phyloP scores from a whole-genome alignment of 129 eudicot genomes.

The Solidago caesia region DNA sequence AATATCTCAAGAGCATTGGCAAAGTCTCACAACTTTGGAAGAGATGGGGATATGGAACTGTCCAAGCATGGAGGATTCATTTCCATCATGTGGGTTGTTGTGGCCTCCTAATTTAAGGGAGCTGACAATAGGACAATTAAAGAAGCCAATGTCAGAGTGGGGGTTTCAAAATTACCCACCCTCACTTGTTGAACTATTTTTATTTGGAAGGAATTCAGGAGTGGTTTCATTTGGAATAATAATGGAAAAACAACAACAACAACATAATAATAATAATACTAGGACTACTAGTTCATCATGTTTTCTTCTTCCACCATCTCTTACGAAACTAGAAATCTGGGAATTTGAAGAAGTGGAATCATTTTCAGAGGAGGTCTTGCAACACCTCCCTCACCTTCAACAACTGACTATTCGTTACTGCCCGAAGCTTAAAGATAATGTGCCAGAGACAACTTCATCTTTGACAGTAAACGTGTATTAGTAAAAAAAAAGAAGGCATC shows the following conservation, averaged over 20 bases:
- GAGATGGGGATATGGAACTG: neutral
- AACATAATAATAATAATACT: no score
- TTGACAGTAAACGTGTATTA: neutral
- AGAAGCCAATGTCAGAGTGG: constrained; percentile 6
- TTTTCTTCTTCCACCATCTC: neutral
- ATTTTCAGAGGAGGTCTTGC: neutral
- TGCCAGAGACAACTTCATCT: neutral
- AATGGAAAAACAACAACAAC: neutral
- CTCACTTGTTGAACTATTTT: neutral
- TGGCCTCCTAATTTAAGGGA: constrained; percentile 4
- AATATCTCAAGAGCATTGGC: neutral
- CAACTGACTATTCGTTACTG: neutral
- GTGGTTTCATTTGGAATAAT: neutral
- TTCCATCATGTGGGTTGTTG: neutral
- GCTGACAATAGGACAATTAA: neutral
- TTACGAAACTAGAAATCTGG: neutral
- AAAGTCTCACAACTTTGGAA: no score
- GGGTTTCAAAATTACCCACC: neutral
- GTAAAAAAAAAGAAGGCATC: no score
- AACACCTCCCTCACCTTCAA: constrained; percentile 12
- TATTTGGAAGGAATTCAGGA: neutral
- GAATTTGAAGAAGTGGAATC: neutral
- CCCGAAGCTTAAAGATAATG: neutral
- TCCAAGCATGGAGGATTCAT: neutral
- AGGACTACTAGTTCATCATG: neutral